Base-by-base conservation (phyloP, 2,329 filamentous ascomycete species). In the Arthroderma uncinatum region DNA sequence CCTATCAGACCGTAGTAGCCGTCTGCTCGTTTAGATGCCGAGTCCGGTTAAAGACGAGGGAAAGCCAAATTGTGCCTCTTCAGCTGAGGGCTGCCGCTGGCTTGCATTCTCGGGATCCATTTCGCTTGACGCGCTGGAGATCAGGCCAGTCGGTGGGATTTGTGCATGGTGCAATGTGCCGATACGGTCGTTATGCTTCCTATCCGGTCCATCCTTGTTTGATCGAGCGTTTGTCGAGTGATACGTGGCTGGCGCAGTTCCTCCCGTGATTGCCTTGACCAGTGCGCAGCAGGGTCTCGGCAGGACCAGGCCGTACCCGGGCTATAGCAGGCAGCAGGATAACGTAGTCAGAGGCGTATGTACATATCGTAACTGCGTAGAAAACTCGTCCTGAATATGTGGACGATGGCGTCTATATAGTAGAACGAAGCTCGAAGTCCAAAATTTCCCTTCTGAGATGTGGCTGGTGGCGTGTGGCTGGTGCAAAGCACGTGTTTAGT, bases 391-490 rank as follows among this genome's bases (percentile, higher is more conserved):
- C n/a, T n/a, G n/a, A n/a, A n/a, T n/a, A n/a, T n/a, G n/a, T n/a
- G n/a, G n/a, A n/a, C 47, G 47, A 50, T n/a, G 47, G 4, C 12
- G 7, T 50, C 47, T 50, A 50, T 50, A 50, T 50, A 50, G 47
- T 50, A 50, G 14, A 19, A 50, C 19, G 6, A 3, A 3, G 16
- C 47, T 7, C 25, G 6, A 34, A 12, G 33, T 16, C 25, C 34
- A 37, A n/a, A 30, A 16, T 34, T 34, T 5, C 33, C 33, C 33
- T 34, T 34, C 12, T 12, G 33, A 12, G 9, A 23, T 50, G 47
- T 50, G 47, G 47, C 47, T 50, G 25, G 47, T 50, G 47, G 47
- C 47, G 25, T 50, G 47, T 50, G 47, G 47, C 47, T 50, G 28
- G 47, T 50, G 28, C 33, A 21, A 16, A 10, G 33, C 25, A 50